Base-by-base conservation (phyloP, 2,329 filamentous ascomycete genomes). In the Neofusicoccum kwambonambiense region DNA sequence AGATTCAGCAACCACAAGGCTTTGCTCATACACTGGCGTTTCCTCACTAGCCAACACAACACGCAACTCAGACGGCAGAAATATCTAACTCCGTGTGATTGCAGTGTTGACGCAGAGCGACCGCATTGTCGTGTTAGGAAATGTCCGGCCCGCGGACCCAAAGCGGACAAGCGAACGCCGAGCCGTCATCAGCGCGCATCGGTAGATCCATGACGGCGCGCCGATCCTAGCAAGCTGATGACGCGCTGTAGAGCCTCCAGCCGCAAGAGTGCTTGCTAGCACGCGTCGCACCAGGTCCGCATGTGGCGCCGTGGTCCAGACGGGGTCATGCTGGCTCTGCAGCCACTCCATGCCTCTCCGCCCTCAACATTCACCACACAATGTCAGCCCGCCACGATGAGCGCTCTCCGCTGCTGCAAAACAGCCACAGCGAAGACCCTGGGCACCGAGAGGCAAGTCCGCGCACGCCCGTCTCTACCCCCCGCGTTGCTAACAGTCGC, bases 391-490 rank as follows among this genome's bases (percentile, higher is more conserved):
- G 19, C 13, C 22, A 69, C 39, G 69, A 75, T 64, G 79, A 82
- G 68, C 75, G 74, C 60, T 71, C 76, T 54, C 79, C 79, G 22
- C 68, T 82, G 45, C 70, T 82, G 19, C 72, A 73, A 27, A 70
- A 76, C 58, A 67, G 70, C 64, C 70, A 69, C 31, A 70, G 72
- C 57, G 77, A 77, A 64, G 72, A 74, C 12, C 68, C 70, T 22
- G 74, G 76, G 69, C 75, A 70, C 65, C 71, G 68, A 68, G 78
- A 72, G 39, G 68, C 67, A 54, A 41, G 45, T 8, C 13, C 13
- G 17, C 13, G 51, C 19, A 37, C 17, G 19, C 17, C 8, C 3
- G 8, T 1, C 12, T 9, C 11, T 13, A 11, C 50, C 31, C 5
- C 15, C 15, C 12, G 51, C 70, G 64, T 65, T 73, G 34, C 74